Evolutionary conservation across 371 early-diverging fungal species (phyloP).

Genomic region (Syncephalastrum contaminatum): DNA sequence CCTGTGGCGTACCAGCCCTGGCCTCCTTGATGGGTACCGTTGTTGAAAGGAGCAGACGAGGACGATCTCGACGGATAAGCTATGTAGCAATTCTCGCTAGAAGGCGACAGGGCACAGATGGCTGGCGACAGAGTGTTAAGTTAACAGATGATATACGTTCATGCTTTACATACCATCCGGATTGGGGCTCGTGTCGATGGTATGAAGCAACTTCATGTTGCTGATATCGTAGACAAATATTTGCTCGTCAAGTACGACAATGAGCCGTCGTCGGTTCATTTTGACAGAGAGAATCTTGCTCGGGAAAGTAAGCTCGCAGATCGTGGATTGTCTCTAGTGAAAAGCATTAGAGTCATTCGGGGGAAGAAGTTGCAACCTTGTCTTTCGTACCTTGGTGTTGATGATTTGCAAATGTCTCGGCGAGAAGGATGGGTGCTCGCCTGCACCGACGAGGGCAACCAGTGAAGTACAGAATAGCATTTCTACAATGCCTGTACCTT

Average conservation of each 20-base stretch:
- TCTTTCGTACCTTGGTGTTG: constrained; percentile 83
- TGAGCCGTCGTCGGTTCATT: constrained; percentile 89
- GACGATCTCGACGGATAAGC: constrained; percentile 83
- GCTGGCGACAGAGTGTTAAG: constrained; percentile 41
- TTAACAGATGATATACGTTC: not conserved
- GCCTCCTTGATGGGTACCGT: constrained; percentile 3
- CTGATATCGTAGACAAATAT: constrained; percentile 92
- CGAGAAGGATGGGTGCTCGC: constrained; percentile 86
- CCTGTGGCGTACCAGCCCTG: constrained; percentile 45
- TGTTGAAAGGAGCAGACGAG: constrained; percentile 46
- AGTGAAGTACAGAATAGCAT: constrained; percentile 96
- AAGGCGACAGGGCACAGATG: constrained; percentile 91
- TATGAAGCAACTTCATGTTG: constrained; percentile 95
- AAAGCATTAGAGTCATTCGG: not conserved
- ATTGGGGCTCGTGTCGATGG: constrained; percentile 92
- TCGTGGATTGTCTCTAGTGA: constrained; percentile 84
- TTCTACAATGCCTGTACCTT: constrained; percentile 91
- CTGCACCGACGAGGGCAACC: constrained; percentile 95
- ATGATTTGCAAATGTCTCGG: constrained; percentile 90
- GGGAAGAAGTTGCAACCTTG: not conserved
- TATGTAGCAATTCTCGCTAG: constrained; percentile 90
- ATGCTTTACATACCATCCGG: constrained; percentile 63
- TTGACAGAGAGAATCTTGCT: constrained; percentile 92
- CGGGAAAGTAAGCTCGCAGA: constrained; percentile 94
- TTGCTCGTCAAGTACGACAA: constrained; percentile 91